Evolutionary conservation across 306 rosid species (phyloP).

Genomic region (Alnus glutinosa): DNA sequence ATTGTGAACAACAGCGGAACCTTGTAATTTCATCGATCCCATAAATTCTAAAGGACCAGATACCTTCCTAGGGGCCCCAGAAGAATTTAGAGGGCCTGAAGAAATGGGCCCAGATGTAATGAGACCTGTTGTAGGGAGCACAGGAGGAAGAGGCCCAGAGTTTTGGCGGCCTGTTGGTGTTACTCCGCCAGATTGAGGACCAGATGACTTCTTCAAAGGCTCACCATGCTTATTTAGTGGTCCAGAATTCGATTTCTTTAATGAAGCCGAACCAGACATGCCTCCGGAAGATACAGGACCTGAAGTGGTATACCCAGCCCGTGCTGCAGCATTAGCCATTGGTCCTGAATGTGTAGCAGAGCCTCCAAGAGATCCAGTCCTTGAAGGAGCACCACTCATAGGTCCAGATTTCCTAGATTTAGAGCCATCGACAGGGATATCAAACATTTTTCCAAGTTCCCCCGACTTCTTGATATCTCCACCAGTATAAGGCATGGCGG

Average conservation of each 20-base stretch:
- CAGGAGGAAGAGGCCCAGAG: conserved; percentile 95
- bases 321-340: conserved; percentile 72
- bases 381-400: conserved; percentile 64
- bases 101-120: conserved; percentile 95
- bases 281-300: conserved; percentile 62
- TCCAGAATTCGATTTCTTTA: conserved; percentile 90
- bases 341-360: conserved; percentile 96
- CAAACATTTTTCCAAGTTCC: conserved; percentile 97
- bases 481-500: conserved; percentile 94
- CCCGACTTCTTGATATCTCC: conserved; percentile 96
- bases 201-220: conserved; percentile 91
- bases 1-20: conserved; percentile 52
- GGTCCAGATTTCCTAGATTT: conserved; percentile 97
- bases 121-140: conserved; percentile 91
- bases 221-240: conserved; percentile 96
- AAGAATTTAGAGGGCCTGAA: conserved; percentile 88
- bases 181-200: conserved; percentile 97
- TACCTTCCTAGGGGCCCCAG: conserved; percentile 98
- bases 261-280: conserved; percentile 69
- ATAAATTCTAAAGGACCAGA: conserved; percentile 84
- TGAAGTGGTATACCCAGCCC: conserved; percentile 61
- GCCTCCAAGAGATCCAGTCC: conserved; percentile 94
- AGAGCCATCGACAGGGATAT: conserved; percentile 84
- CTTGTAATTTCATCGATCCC: conserved; percentile 75
- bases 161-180: conserved; percentile 65